phyloP scores from a whole-genome alignment of 805 yeast genomes.

The Saturnispora hagleri region DNA sequence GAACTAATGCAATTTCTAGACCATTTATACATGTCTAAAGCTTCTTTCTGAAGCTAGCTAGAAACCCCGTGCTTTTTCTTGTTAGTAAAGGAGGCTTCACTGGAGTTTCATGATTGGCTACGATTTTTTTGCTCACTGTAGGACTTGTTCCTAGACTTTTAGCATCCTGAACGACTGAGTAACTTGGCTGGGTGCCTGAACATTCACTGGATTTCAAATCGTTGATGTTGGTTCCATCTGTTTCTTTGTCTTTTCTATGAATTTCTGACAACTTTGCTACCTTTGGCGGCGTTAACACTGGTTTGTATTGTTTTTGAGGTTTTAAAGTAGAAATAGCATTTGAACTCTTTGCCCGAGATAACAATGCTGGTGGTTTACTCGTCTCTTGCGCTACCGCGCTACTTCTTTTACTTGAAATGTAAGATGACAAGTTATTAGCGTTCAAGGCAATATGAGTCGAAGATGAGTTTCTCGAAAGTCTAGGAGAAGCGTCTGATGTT shows the following conservation, averaged over 20 bases:
- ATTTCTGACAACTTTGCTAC: background rate
- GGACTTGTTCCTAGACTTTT: background rate
- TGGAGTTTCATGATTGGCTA: background rate
- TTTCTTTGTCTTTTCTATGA: background rate
- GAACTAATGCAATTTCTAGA: background rate
- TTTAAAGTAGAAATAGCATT: background rate
- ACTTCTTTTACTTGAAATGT: constrained; percentile 1
- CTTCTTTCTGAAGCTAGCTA: constrained; percentile 1
- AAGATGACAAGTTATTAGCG: background rate
- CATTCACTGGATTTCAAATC: background rate
- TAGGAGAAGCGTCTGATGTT: constrained; percentile 1
- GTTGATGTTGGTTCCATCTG: background rate
- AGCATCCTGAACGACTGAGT: background rate
- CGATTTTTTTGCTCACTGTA: background rate
- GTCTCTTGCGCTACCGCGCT: background rate
- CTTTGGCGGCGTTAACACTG: constrained; percentile 4
- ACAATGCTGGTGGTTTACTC: constrained; percentile 6
- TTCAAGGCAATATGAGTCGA: background rate
- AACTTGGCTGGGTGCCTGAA: background rate
- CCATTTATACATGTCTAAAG: background rate
- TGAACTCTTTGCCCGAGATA: constrained; percentile 10
- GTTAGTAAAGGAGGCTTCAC: background rate
- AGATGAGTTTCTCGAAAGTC: constrained; percentile 4
- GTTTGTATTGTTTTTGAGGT: constrained; percentile 1
- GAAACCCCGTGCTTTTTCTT: constrained; percentile 6